A percentile compares a stretch with the other conserved stretches of the same genome.
Evolutionary conservation across 225 moss, liverwort and hornwort species (phyloP).

Genomic region (Marchantia polymorpha): DNA sequence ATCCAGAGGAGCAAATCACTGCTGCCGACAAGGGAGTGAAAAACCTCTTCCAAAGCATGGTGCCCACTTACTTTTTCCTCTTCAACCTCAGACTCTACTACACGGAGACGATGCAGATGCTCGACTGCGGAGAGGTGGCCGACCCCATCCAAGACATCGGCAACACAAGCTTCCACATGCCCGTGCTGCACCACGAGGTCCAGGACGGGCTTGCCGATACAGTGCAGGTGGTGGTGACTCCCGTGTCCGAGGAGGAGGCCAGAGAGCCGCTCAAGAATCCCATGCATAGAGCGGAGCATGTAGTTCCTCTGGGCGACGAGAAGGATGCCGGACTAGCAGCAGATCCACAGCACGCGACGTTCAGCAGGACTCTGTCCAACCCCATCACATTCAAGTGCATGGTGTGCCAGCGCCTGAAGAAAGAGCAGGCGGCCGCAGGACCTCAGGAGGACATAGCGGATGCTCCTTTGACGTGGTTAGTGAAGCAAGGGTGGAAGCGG

Average conservation of each 20-base stretch:
- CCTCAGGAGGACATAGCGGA: not conserved
- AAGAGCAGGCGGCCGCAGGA: not conserved
- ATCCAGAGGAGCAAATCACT: constrained; percentile 10
- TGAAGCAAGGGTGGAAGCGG: not conserved
- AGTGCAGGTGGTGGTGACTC: constrained; percentile 11
- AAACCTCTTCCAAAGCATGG: constrained; percentile 33
- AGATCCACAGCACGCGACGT: not conserved
- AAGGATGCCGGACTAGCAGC: not conserved
- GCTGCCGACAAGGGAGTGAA: constrained; percentile 9
- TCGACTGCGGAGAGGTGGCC: constrained; percentile 25
- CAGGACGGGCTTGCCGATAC: not conserved
- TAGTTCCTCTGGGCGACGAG: not conserved
- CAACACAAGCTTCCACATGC: constrained; percentile 17
- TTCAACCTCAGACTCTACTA: constrained; percentile 38
- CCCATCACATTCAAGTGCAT: not conserved
- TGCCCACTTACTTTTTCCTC: constrained; percentile 39
- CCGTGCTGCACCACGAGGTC: not conserved
- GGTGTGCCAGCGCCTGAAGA: not conserved
- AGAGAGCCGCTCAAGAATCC: not conserved
- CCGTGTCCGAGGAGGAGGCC: not conserved
- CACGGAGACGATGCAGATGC: constrained; percentile 29
- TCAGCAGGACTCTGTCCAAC: not conserved
- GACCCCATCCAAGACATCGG: constrained; percentile 30
- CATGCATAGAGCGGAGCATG: not conserved
- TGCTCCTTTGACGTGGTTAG: not conserved